Evolutionary conservation across 1,284 basidiomycete genomes (phyloP), one percentile per base, ranked within the genome.

Genomic region (Meripilus lineatus): DNA sequence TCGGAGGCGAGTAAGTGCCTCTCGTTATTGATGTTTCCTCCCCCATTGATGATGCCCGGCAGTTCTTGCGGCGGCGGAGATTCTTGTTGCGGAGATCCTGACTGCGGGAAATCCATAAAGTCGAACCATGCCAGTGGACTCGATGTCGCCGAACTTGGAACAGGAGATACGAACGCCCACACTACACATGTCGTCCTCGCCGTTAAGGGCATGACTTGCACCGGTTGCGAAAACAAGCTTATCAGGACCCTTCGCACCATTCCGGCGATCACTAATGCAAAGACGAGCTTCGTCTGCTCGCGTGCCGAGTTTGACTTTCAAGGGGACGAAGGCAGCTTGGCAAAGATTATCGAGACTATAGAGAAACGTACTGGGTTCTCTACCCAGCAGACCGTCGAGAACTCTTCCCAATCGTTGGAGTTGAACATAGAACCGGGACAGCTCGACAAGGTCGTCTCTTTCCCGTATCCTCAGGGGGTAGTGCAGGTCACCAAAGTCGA

Each of bases 161-260:
- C 14, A 14, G 18, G 7, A 13, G n/a, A n/a, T n/a, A n/a, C n/a
- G n/a, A n/a, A n/a, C n/a, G n/a, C n/a, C n/a, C n/a, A n/a, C n/a
- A n/a, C n/a, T n/a, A 46, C 50, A 26, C 60, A 54, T 26, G 55
- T 53, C 3, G 50, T 58, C 2, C 45, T 63, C 13, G 55, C 61
- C 3, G 49, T 63, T 41, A 58, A 58, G 38, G 61, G 61, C 6
- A 63, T 63, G 61, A 63, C 61, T 4, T 63, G 61, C 52, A 60
- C 57, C 5, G 61, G 61, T 2, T 63, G 61, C 50, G 61, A 63
- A 51, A 63, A 59, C 52, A 61, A 63, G 42, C 52, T 63, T 28
- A 58, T 55, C 15, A 50, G 54, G 33, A 52, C 52, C 6, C 52
- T 63, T 10, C 37, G 41, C 4, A 53, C 49, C 2, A 57, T 58